phyloP scores from a whole-genome alignment of 2,329 filamentous ascomycete species.

The Diaporthe sp. region DNA sequence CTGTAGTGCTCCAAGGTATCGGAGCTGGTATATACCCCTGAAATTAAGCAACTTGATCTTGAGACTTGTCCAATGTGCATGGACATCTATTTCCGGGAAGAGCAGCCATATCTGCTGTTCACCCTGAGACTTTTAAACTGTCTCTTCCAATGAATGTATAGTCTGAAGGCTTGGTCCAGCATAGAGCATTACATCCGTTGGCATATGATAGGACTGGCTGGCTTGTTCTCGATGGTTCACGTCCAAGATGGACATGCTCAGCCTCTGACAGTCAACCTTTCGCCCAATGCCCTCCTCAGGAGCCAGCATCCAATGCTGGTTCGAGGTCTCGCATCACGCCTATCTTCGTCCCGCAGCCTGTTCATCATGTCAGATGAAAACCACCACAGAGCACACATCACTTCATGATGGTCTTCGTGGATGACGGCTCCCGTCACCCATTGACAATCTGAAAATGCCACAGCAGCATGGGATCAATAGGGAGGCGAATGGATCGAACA shows the following conservation, averaged over 20 bases:
- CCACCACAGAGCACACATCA: neutral
- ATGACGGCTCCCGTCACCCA: neutral
- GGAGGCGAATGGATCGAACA: neutral
- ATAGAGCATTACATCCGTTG: neutral
- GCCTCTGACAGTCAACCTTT: neutral
- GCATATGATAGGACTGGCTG: neutral
- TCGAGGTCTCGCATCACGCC: neutral
- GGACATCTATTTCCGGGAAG: neutral
- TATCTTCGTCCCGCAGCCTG: neutral
- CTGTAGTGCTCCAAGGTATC: neutral
- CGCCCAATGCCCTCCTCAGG: neutral
- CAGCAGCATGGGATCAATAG: neutral
- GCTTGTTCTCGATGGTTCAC: neutral
- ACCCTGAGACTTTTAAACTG: neutral
- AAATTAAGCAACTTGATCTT: neutral
- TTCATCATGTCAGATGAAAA: neutral
- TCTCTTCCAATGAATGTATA: neutral
- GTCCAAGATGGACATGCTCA: neutral
- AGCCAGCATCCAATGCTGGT: neutral
- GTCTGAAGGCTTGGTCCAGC: neutral
- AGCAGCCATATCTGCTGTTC: neutral
- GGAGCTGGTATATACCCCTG: constrained; percentile 27
- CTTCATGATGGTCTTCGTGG: too few species aligned
- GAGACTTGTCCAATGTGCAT: neutral
- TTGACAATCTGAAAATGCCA: neutral